Evolutionary conservation across 805 yeast species (phyloP).

Genomic region (Lipomyces mesembrius): DNA sequence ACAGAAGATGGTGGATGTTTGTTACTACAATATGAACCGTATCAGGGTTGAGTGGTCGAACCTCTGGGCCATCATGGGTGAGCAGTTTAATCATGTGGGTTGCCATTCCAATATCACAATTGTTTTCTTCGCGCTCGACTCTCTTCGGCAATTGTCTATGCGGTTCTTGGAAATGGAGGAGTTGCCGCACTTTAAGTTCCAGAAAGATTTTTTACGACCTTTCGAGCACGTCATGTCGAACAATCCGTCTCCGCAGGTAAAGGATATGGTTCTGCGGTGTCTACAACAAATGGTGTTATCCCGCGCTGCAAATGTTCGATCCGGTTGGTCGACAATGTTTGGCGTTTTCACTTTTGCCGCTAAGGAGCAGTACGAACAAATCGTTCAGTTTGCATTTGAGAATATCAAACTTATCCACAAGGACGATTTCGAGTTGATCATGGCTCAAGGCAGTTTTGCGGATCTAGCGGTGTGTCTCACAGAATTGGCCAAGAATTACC

Average conservation of each 20-base stretch:
- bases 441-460: constrained; percentile 67
- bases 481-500: constrained; percentile 80
- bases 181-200: constrained; percentile 92
- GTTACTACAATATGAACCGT: constrained; percentile 96
- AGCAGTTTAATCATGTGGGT: constrained; percentile 82
- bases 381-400: constrained; percentile 67
- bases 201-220: constrained; percentile 89
- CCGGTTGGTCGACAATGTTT: constrained; percentile 94
- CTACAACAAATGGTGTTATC: constrained; percentile 81
- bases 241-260: constrained; percentile 70
- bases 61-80: constrained; percentile 92
- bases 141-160: constrained; percentile 88
- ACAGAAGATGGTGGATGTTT: constrained; percentile 95
- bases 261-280: constrained; percentile 89
- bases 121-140: constrained; percentile 89
- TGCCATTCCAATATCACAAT: constrained; percentile 76
- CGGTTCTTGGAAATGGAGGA: constrained; percentile 93
- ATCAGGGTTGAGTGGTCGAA: constrained; percentile 96
- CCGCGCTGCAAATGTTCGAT: constrained; percentile 72
- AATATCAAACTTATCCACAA: constrained; percentile 65
- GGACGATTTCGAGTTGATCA: constrained; percentile 65
- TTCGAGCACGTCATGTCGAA: constrained; percentile 77
- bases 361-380: constrained; percentile 55
- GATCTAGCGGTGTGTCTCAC: constrained; percentile 77
- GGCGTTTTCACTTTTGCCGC: constrained; percentile 79